Conservation (phyloP, 1,284 basidiomycete genomes). For the Volvariella volvacea region DNA sequence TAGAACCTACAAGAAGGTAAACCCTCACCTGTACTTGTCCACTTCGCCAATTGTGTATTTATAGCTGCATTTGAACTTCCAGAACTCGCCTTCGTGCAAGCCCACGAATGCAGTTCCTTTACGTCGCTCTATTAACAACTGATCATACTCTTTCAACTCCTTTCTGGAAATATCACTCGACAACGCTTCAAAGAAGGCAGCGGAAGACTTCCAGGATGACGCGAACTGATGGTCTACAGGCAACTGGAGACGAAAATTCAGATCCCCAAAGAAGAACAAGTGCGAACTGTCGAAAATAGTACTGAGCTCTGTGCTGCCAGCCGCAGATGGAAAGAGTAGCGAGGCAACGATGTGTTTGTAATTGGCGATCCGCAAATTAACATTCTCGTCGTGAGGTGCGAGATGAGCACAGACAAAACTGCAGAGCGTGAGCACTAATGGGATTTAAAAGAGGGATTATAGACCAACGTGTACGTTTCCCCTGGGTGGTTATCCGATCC, state of each 20-base stretch:
- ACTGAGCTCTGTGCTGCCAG: slow-evolving; percentile 31
- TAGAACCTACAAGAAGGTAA: slow-evolving; percentile 2
- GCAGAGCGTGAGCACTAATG: slow-evolving; percentile 3
- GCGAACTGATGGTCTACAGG: slow-evolving; percentile 43
- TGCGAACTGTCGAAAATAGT: slow-evolving; percentile 81
- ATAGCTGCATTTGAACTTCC: slow-evolving; percentile 83
- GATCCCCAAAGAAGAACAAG: slow-evolving; percentile 82
- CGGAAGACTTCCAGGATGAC: slow-evolving; percentile 16
- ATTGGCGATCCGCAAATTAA: slow-evolving; percentile 71
- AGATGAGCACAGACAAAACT: slow-evolving; percentile 95
- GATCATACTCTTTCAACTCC: slow-evolving; percentile 71
- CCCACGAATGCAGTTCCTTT: slow-evolving; percentile 65
- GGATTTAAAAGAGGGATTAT: slow-evolving; percentile 7
- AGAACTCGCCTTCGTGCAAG: slow-evolving; percentile 78
- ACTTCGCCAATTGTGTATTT: slow-evolving; percentile 79
- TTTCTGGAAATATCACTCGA: slow-evolving; percentile 51
- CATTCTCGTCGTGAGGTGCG: slow-evolving; percentile 75
- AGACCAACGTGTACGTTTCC: slow-evolving; percentile 76
- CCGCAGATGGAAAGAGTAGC: slow-evolving; percentile 68
- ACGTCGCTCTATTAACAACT: slow-evolving; percentile 59
- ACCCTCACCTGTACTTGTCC: slow-evolving; percentile 65
- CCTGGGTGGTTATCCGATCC: slow-evolving; percentile 49
- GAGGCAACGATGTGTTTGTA: slow-evolving; percentile 79
- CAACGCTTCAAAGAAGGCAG: slow-evolving; percentile 33
- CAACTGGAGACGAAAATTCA: slow-evolving; percentile 79